Evolutionary conservation across 1,139 yeast genomes (phyloP).

Genomic region (Trichomonascaceae sp.): DNA sequence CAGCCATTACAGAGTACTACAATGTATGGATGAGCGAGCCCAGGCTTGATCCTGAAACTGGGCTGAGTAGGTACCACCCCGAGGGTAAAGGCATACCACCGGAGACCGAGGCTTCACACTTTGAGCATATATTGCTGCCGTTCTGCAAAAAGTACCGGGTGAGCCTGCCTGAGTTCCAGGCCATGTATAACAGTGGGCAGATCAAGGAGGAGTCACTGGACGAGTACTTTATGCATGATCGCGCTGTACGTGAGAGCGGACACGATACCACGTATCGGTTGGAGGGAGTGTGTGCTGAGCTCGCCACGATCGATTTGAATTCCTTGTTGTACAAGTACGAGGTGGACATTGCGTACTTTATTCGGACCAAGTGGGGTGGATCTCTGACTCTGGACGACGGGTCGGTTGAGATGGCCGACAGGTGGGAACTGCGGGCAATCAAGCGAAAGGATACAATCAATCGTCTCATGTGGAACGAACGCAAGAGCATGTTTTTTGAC

Average conservation of each 20-base stretch:
- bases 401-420: slow-evolving; percentile 34
- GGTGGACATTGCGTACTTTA: slow-evolving; percentile 59
- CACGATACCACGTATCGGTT: slow-evolving; percentile 89
- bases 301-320: slow-evolving; percentile 87
- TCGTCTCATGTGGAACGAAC: slow-evolving; percentile 75
- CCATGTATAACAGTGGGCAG: slow-evolving; percentile 51
- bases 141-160: slow-evolving; percentile 52
- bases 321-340: slow-evolving; percentile 84
- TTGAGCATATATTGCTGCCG: slow-evolving; percentile 56
- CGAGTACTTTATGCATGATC: slow-evolving; percentile 79
- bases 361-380: slow-evolving; percentile 45
- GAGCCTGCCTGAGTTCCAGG: slow-evolving; percentile 55
- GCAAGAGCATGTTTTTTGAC: slow-evolving; percentile 70
- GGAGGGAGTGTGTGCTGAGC: slow-evolving; percentile 78
- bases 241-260: slow-evolving; percentile 94
- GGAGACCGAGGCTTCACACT: slow-evolving; percentile 89
- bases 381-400: slow-evolving; percentile 30
- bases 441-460: slow-evolving; percentile 44
- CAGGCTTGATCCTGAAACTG: slow-evolving; percentile 60
- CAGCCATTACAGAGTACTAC: slow-evolving; percentile 80
- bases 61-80: slow-evolving; percentile 84
- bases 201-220: slow-evolving; percentile 70
- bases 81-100: slow-evolving; percentile 89
- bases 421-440: slow-evolving; percentile 50
- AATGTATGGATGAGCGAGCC: slow-evolving; percentile 72